Evolutionary conservation across 1,284 basidiomycete species (phyloP).

Genomic region (Cystobasidium pallidum): DNA sequence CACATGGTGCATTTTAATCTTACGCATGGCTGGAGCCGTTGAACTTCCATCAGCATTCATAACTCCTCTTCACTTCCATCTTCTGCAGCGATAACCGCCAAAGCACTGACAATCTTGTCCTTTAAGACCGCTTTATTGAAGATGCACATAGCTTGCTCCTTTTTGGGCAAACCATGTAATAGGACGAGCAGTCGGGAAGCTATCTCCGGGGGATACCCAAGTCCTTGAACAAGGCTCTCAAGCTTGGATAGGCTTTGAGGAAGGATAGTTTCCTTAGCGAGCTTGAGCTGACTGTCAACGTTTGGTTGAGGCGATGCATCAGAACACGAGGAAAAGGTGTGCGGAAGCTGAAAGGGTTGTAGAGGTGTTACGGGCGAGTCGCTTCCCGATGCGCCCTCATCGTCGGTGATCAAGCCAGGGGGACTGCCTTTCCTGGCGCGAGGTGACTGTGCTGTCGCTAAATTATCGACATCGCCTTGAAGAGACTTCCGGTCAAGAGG

Average conservation of each 20-base stretch:
- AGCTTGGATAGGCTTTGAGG: not conserved
- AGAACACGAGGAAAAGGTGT: not conserved
- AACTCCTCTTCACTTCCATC: slow-evolving; percentile 27
- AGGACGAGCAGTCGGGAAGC: not conserved
- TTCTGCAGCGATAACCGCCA: slow-evolving; percentile 11
- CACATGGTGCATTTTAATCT: too few species aligned
- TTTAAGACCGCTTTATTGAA: slow-evolving; percentile 16
- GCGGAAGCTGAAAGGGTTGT: not conserved
- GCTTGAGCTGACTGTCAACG: not conserved
- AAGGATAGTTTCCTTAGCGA: not conserved
- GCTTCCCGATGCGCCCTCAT: not conserved
- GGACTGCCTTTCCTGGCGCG: not conserved
- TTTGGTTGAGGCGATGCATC: not conserved
- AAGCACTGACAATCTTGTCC: slow-evolving; percentile 11
- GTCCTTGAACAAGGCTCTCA: not conserved
- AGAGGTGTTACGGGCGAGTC: not conserved
- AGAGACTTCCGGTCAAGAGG: too few species aligned
- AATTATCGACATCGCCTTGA: too few species aligned
- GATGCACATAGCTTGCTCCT: slow-evolving; percentile 4
- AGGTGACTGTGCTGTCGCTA: not conserved
- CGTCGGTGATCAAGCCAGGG: not conserved
- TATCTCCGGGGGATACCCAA: not conserved
- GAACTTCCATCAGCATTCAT: too few species aligned
- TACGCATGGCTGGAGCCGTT: too few species aligned
- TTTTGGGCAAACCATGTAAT: not conserved